Evolutionary conservation across 2,329 filamentous ascomycete genomes (phyloP), one percentile per base, ranked within the genome.

Genomic region (Colletotrichum tropicale): DNA sequence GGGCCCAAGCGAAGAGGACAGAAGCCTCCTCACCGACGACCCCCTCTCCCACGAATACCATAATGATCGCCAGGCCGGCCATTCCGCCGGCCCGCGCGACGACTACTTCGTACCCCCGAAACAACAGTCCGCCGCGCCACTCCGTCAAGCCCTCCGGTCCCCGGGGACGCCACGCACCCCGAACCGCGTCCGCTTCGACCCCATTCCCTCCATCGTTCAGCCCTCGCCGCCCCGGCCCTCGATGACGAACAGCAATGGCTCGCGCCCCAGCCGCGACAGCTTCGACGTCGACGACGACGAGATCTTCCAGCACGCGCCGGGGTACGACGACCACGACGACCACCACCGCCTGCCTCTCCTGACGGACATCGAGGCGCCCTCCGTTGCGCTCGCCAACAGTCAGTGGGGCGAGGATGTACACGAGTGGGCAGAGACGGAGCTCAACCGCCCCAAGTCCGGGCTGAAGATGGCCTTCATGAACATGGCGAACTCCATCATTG

Each of bases 401-500:
- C 77, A 83, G 8, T 84, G 84, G 80, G 85, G 86, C 78, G 84
- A 85, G 58, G 87, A 88, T 78, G 84, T 87, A 30, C 83, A 87
- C 68, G 82, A 86, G 56, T 89, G 88, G 85, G 89, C 88, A 7
- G 88, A 90, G 79, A 85, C 87, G 38, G 91, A 93, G 82, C 87
- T 89, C 71, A 81, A 82, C 55, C 90, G 96, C 72, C 96, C 96
- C 62, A 96, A 96, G 86, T 98, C 95, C 74, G 94, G 94, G 7
- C 90, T 98, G 86, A 89, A 91, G 77, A 95, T 94, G 83, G 96
- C 97, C 5, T 98, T 99, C 80, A 98, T 98, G 96, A 99, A 99
- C 86, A 99, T 99, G 97, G 96, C 97, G 77, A 99, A 99, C 87
- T 98, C 95, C 80, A 99, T 99, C 83, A 98, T 99, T 79, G 93